Conservation (phyloP, 2,329 filamentous ascomycete species). For the Aspergillus sp. region DNA sequence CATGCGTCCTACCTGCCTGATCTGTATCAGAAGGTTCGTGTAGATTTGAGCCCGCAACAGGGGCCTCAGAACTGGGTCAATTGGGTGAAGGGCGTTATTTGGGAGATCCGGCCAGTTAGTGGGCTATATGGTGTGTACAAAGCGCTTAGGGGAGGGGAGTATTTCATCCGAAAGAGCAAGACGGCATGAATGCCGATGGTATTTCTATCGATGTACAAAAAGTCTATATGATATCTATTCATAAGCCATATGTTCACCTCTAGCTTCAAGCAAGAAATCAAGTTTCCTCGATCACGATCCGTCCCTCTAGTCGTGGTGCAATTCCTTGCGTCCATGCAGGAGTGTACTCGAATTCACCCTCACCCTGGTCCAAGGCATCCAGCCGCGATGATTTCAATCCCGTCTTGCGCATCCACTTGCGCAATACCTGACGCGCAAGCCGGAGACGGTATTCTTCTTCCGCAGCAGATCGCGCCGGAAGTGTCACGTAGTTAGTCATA, state of each 20-base stretch:
- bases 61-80: slow-evolving; percentile 7
- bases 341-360: slow-evolving; percentile 54
- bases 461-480: slow-evolving; percentile 32
- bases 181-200: not conserved
- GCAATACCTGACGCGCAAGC: slow-evolving; percentile 61
- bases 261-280: not conserved
- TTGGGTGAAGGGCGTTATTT: slow-evolving; percentile 9
- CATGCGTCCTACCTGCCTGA: slow-evolving; percentile 20
- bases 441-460: slow-evolving; percentile 52
- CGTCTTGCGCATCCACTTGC: slow-evolving; percentile 65
- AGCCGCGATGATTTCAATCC: slow-evolving; percentile 48
- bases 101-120: slow-evolving; percentile 19
- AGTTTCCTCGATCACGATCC: slow-evolving; percentile 47
- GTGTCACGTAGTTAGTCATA: slow-evolving; percentile 33
- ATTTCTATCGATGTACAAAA: not conserved
- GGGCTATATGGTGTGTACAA: slow-evolving; percentile 20
- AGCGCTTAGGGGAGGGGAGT: slow-evolving; percentile 19
- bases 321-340: slow-evolving; percentile 75
- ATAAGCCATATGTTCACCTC: not conserved
- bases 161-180: slow-evolving; percentile 8
- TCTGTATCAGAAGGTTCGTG: slow-evolving; percentile 17
- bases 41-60: slow-evolving; percentile 5
- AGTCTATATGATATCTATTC: not conserved
- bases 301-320: slow-evolving; percentile 67
- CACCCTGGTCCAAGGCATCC: slow-evolving; percentile 43